phyloP scores from a whole-genome alignment of 2,329 filamentous ascomycete genomes.

The Venturia effusa region DNA sequence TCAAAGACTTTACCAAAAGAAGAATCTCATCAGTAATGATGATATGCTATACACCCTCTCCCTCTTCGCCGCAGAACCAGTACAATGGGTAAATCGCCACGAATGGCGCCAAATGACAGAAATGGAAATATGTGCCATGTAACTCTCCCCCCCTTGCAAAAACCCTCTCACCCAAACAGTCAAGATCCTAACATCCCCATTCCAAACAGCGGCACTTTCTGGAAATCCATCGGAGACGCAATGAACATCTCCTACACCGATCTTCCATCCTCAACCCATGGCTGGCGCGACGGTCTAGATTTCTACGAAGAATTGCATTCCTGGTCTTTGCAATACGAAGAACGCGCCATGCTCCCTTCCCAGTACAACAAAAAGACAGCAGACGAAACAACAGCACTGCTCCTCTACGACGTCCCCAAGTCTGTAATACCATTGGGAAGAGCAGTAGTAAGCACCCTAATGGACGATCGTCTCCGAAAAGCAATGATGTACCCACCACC shows the following conservation, averaged over 20 bases:
- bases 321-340: constrained; percentile 50
- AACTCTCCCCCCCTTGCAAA: background rate
- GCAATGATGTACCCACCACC: constrained; percentile 50
- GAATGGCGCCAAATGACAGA: constrained; percentile 61
- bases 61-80: constrained; percentile 55
- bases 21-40: constrained; percentile 48
- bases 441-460: constrained; percentile 45
- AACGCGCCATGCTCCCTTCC: constrained; percentile 41
- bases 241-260: constrained; percentile 47
- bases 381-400: constrained; percentile 47
- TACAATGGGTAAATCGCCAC: constrained; percentile 50
- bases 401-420: constrained; percentile 45
- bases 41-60: constrained; percentile 57
- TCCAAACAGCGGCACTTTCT: constrained; percentile 43
- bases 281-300: constrained; percentile 37
- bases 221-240: constrained; percentile 60
- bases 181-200: background rate
- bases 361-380: constrained; percentile 34
- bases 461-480: constrained; percentile 52
- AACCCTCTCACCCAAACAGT: background rate
- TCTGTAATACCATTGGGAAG: constrained; percentile 35
- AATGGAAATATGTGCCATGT: constrained; percentile 40
- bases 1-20: constrained; percentile 37
- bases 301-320: constrained; percentile 40
- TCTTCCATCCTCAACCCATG: constrained; percentile 3